Percentiles rank a stretch among this genome's conserved stretches.
Evolutionary conservation across 2,329 filamentous ascomycete genomes (phyloP).

Genomic region (Macrophomina tecta): DNA sequence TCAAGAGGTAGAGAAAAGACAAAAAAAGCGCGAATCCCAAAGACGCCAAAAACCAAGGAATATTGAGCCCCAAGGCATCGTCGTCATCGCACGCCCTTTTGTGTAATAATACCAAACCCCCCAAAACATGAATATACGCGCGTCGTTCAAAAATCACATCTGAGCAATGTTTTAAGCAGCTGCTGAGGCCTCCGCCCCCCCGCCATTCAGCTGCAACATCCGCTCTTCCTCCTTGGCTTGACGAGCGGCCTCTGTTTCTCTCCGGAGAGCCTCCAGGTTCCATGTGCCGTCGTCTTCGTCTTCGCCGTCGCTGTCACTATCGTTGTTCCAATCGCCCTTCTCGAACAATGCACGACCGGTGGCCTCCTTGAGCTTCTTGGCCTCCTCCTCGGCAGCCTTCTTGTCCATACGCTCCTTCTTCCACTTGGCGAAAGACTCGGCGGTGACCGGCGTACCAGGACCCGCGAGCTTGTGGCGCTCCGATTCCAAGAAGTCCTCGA

Average conservation of each 20-base stretch:
- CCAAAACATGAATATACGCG: neutral
- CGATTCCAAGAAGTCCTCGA: conserved; percentile 96
- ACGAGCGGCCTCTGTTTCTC: conserved; percentile 80
- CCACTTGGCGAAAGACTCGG: conserved; percentile 93
- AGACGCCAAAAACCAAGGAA: conserved; percentile 11
- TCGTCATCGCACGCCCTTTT: conserved; percentile 18
- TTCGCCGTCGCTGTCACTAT: conserved; percentile 65
- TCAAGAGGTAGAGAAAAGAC: neutral
- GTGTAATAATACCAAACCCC: conserved; percentile 19
- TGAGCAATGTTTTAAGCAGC: neutral
- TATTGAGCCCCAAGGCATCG: conserved; percentile 20
- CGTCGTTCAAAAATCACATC: neutral
- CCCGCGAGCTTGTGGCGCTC: conserved; percentile 95
- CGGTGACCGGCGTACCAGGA: conserved; percentile 89
- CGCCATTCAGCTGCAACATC: conserved; percentile 39
- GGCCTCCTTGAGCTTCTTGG: conserved; percentile 88
- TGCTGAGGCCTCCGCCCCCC: neutral
- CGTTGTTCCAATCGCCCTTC: conserved; percentile 85
- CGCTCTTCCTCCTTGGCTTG: conserved; percentile 79
- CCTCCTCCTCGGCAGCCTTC: conserved; percentile 93
- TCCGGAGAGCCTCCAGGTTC: conserved; percentile 82
- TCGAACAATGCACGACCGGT: conserved; percentile 96
- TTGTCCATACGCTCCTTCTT: conserved; percentile 94
- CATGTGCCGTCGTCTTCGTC: conserved; percentile 70
- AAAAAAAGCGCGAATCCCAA: neutral